phyloP scores from a whole-genome alignment of 768 basidiomycete genomes.

The Sarcodon sp. region DNA sequence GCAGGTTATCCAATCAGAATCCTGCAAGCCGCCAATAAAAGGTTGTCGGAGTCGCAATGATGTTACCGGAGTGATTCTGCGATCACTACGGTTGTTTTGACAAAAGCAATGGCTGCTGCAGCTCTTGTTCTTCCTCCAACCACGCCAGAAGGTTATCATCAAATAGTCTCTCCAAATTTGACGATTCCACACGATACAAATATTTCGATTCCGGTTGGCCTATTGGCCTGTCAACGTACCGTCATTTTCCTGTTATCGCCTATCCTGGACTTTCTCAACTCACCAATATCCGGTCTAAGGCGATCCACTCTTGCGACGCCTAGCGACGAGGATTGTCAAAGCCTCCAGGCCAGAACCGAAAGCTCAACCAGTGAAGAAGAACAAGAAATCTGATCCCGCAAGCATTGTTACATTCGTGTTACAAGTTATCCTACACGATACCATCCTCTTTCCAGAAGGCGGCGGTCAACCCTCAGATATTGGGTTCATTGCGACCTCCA shows the following conservation, averaged over 20 bases:
- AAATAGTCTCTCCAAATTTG: slow-evolving; percentile 47
- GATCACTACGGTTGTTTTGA: not conserved
- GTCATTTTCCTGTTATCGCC: not conserved
- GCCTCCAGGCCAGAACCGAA: slow-evolving; percentile 18
- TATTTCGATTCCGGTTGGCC: slow-evolving; percentile 54
- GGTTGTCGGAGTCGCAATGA: no score
- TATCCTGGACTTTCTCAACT: not conserved
- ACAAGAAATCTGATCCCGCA: slow-evolving; percentile 29
- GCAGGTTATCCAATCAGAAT: no score
- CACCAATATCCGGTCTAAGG: slow-evolving; percentile 23
- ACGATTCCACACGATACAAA: slow-evolving; percentile 36
- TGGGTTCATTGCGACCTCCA: slow-evolving; percentile 34
- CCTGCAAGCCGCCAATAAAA: no score
- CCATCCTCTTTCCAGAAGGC: slow-evolving; percentile 73
- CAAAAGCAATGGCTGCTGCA: slow-evolving; percentile 23
- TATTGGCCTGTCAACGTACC: slow-evolving; percentile 69
- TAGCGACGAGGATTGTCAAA: slow-evolving; percentile 47
- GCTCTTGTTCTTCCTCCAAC: slow-evolving; percentile 29
- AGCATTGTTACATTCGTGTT: slow-evolving; percentile 38
- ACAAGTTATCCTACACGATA: slow-evolving; percentile 63
- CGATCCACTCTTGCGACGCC: slow-evolving; percentile 51
- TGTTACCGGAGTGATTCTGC: no score
- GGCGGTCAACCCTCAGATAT: slow-evolving; percentile 74
- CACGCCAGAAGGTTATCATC: slow-evolving; percentile 45
- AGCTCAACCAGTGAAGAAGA: slow-evolving; percentile 25